Evolutionary conservation across 2,329 filamentous ascomycete species (phyloP), one percentile per base, ranked within the genome.

Genomic region (Stemphylium beticola): DNA sequence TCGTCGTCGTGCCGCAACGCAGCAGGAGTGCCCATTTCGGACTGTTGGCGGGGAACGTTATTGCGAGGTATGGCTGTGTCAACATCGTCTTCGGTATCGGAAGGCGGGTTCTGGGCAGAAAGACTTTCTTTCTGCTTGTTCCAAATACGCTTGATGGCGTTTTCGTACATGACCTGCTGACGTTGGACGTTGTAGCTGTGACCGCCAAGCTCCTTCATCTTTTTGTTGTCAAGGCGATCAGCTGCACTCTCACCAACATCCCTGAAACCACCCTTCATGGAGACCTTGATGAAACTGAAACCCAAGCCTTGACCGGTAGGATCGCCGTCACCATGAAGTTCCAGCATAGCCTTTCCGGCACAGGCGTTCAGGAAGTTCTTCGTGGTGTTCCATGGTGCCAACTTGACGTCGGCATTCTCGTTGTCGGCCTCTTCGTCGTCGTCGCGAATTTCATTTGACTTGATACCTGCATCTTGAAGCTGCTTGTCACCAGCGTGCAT

Each of bases 241-340:
- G 92, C 90, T 57, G 93, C 91, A 68, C 91, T 93, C 74, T 96
- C 92, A 17, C 92, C 92, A 22, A 96, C 85, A 17, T 92, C 89
- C 70, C 93, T 91, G 75, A 97, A 99, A 0, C 95, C 95, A 58
- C 95, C 95, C 77, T 99, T 99, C 95, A 99, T 99, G 1, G 92
- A 96, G 0, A 93, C 97, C 71, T 95, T 92, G 74, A 99, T 93
- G 75, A 99, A 97, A 73, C 91, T 97, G 79, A 98, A 96, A 2
- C 91, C 95, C 55, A 97, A 87, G 2, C 95, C 95, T 67, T 93
- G 90, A 20, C 92, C 92, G 0, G 93, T 96, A 3, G 95, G 95
- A 71, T 99, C 95, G 51, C 95, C 95, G 62, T 96, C 91, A 17
- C 95, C 95, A 66, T 97, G 93, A 11, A 99, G 83, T 65, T 93